Evolutionary conservation across 2,329 filamentous ascomycete species (phyloP).

Genomic region (Paracamarosporium sp.): DNA sequence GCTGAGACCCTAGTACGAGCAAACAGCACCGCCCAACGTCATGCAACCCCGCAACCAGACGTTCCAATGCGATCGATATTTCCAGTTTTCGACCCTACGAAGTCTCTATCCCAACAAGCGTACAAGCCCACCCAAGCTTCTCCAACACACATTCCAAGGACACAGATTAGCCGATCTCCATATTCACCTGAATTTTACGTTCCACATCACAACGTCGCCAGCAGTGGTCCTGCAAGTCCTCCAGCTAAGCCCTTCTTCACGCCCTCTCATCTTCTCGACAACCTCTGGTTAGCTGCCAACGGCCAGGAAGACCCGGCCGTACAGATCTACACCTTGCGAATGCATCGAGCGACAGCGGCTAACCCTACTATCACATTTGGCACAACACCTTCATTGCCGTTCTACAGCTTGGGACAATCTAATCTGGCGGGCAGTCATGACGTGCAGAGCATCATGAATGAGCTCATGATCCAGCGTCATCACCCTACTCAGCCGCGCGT

Average conservation of each 20-base stretch:
- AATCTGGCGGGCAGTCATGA: slow-evolving; percentile 53
- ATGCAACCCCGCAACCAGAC: slow-evolving; percentile 39
- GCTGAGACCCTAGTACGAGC: slow-evolving; percentile 45
- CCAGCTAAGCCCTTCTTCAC: slow-evolving; percentile 46
- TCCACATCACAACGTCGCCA: slow-evolving; percentile 43
- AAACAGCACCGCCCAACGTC: slow-evolving; percentile 38
- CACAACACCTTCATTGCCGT: slow-evolving; percentile 71
- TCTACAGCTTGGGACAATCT: slow-evolving; percentile 72
- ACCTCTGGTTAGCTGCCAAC: slow-evolving; percentile 73
- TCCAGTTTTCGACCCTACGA: slow-evolving; percentile 72
- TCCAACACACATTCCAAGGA: slow-evolving; percentile 68
- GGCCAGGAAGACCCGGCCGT: slow-evolving; percentile 62
- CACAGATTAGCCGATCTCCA: slow-evolving; percentile 70
- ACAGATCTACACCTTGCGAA: slow-evolving; percentile 47
- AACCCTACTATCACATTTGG: slow-evolving; percentile 65
- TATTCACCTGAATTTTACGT: slow-evolving; percentile 62
- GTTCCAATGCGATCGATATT: slow-evolving; percentile 73
- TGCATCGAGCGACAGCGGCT: slow-evolving; percentile 53
- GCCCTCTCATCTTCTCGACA: slow-evolving; percentile 67
- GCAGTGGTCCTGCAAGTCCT: slow-evolving; percentile 28
- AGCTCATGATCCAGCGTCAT: slow-evolving; percentile 47
- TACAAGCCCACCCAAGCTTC: slow-evolving; percentile 73
- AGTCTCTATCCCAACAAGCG: slow-evolving; percentile 70
- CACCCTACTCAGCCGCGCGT: slow-evolving; percentile 47
- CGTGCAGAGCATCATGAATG: slow-evolving; percentile 57